Conservation (phyloP, 2,329 filamentous ascomycete species). For the Botrytis deweyae region DNA sequence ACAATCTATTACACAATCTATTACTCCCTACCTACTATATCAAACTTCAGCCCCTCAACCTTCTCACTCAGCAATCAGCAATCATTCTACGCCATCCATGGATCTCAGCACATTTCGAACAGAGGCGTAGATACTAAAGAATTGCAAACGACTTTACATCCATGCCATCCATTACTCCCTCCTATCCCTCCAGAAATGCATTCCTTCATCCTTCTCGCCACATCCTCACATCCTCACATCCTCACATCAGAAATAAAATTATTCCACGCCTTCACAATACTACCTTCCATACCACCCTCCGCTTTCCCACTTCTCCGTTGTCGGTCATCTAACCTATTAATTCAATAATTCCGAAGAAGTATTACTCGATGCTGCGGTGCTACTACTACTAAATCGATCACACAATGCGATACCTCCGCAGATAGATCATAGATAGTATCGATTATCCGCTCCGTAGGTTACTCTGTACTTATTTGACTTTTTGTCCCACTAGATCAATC, state of each 20-base stretch:
- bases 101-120: not conserved
- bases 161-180: not conserved
- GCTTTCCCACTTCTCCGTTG: not conserved
- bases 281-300: not conserved
- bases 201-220: conserved; percentile 9
- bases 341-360: not conserved
- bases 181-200: not conserved
- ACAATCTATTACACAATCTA: not conserved
- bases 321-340: not conserved
- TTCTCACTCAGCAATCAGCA: not conserved
- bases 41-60: not conserved
- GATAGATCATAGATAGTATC: not conserved
- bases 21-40: not conserved
- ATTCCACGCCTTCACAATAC: not conserved
- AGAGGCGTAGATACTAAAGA: not conserved
- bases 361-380: not conserved
- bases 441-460: not conserved
- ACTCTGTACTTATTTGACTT: not conserved
- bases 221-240: not conserved
- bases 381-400: not conserved
- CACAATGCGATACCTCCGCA: not conserved
- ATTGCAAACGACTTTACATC: not conserved
- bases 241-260: not conserved
- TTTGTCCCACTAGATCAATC: not conserved
- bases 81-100: not conserved